Base-by-base conservation (phyloP, 2,329 filamentous ascomycete species). In the Botrytis fabae region DNA sequence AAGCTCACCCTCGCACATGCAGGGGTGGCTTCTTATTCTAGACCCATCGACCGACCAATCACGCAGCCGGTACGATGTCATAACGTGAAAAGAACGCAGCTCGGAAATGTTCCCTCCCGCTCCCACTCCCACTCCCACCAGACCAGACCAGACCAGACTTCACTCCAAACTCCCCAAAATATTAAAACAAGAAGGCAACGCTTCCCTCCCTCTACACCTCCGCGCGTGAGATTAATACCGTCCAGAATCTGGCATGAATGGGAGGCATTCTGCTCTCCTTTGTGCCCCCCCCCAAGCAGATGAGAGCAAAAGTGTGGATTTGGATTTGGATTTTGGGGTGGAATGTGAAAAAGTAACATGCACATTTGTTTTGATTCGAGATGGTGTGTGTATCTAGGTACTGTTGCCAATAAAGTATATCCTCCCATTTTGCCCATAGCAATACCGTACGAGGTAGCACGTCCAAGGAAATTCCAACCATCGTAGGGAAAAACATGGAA, bases 401-500 rank as follows among this genome's bases (percentile, higher is more conserved):
- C 35, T n/a, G 1, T 8, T 16, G 59, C 40, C 40, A 18, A n/a
- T n/a, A 65, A 48, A 65, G 62, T 65, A 65, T 65, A 65, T 65
- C 62, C 28, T 65, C 61, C 22, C 1, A n/a, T n/a, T 18, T 42
- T 62, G 20, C 1, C 4, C 22, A 28, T 6, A 4, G 40, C 59
- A 18, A n/a, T 40, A n/a, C 38, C 38, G 48, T 14, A 14, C 25
- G 14, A 51, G 48, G 48, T n/a, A n/a, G 14, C n/a, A 18, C 61
- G 38, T 38, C 28, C 62, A 65, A 38, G 42, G 62, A 48, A 62
- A 35, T 48, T 48, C 20, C 12, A 28, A n/a, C 35, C 62, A 65
- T 65, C 44, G n/a, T n/a, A 65, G 44, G 18, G 62, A 18, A 63
- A 63, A 65, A 48, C 48, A 51, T 51, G 48, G 48, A 51, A 51